phyloP scores from a whole-genome alignment of 192 early-diverging fungal species.

The Coemansia asiatica region DNA sequence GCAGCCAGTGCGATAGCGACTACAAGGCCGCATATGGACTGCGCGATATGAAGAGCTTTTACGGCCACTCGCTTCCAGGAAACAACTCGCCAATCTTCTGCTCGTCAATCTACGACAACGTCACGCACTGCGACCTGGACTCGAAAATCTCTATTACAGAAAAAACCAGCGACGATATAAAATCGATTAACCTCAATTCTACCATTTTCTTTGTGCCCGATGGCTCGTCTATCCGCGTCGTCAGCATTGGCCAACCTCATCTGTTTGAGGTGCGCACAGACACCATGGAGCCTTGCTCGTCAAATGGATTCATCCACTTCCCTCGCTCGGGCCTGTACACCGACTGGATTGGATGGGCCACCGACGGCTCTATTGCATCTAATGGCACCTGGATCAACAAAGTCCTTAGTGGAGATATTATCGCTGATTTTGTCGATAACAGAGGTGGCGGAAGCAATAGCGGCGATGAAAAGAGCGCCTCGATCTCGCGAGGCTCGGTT shows the following conservation, averaged over 20 bases:
- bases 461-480: slow-evolving; percentile 6
- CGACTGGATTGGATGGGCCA: slow-evolving; percentile 51
- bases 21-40: slow-evolving; percentile 35
- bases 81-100: slow-evolving; percentile 44
- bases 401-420: slow-evolving; percentile 18
- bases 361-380: slow-evolving; percentile 38
- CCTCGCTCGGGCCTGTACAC: slow-evolving; percentile 47
- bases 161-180: slow-evolving; percentile 12
- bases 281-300: slow-evolving; percentile 21
- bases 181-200: slow-evolving; percentile 51
- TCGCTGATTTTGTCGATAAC: slow-evolving; percentile 27
- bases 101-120: slow-evolving; percentile 46
- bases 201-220: slow-evolving; percentile 36
- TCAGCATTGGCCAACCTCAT: slow-evolving; percentile 39
- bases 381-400: slow-evolving; percentile 45
- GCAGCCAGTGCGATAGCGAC: slow-evolving; percentile 34
- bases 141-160: slow-evolving; percentile 34
- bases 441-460: slow-evolving; percentile 10
- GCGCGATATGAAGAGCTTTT: slow-evolving; percentile 47
- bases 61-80: slow-evolving; percentile 40
- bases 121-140: slow-evolving; percentile 37
- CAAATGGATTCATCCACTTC: slow-evolving; percentile 51
- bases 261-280: slow-evolving; percentile 36
- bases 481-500: not conserved
- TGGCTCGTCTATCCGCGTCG: slow-evolving; percentile 32